Evolutionary conservation across 1,284 basidiomycete species (phyloP).

Genomic region (Fomitopsis schrenkii): DNA sequence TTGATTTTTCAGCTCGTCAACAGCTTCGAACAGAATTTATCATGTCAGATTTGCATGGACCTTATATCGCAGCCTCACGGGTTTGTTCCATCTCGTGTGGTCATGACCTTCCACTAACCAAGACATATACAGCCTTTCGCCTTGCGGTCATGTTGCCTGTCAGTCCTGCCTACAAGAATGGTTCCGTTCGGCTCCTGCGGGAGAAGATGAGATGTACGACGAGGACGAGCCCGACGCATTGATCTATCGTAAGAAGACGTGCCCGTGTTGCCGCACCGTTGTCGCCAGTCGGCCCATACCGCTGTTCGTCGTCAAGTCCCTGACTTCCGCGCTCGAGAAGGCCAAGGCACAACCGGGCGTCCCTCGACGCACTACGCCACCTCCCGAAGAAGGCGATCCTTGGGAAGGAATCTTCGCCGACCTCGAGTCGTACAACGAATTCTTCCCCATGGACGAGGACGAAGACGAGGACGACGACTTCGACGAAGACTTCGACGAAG

Average conservation of each 20-base stretch:
- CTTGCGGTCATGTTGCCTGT: constrained; percentile 71
- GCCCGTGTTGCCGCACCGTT: constrained; percentile 61
- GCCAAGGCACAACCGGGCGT: constrained; percentile 28
- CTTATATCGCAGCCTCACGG: constrained; percentile 56
- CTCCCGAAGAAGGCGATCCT: constrained; percentile 42
- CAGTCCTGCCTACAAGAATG: constrained; percentile 66
- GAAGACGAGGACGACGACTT: constrained; percentile 32
- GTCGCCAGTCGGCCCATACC: constrained; percentile 60
- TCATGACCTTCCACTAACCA: not conserved
- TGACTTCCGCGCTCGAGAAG: constrained; percentile 46
- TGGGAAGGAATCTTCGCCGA: constrained; percentile 64
- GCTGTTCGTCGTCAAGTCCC: constrained; percentile 61
- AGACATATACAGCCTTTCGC: constrained; percentile 45
- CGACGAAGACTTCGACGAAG: constrained; percentile 21
- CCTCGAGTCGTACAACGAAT: constrained; percentile 35
- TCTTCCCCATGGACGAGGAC: constrained; percentile 30
- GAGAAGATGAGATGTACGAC: constrained; percentile 51
- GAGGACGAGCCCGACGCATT: constrained; percentile 47
- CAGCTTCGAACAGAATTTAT: constrained; percentile 51
- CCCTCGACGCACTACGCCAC: constrained; percentile 24
- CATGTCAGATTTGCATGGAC: constrained; percentile 77
- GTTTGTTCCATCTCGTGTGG: constrained; percentile 34
- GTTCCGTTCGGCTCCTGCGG: constrained; percentile 63
- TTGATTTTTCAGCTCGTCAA: constrained; percentile 39
- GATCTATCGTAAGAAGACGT: constrained; percentile 58